Percentiles rank a stretch among this genome's conserved stretches.
Evolutionary conservation across 1,284 basidiomycete genomes (phyloP).

Genomic region (Leccinum fuscescens): DNA sequence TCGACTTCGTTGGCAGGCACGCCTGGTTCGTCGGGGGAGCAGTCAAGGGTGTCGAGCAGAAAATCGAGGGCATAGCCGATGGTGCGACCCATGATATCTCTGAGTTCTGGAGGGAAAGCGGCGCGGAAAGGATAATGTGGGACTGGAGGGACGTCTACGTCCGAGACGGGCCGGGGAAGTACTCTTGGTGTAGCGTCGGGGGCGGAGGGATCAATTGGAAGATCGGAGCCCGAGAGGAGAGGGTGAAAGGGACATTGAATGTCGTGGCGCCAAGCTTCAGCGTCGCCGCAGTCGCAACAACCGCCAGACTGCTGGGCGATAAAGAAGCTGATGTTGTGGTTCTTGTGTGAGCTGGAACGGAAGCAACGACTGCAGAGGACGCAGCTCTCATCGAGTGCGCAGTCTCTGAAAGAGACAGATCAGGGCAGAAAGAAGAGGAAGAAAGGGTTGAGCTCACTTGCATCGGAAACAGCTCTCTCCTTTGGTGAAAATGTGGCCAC

Average conservation of each 20-base stretch:
- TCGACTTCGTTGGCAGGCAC: too few species aligned
- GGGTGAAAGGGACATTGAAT: too few species aligned
- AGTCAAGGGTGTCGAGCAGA: constrained; percentile 81
- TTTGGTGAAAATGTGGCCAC: constrained; percentile 77
- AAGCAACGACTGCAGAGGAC: constrained; percentile 89
- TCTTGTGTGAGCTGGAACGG: constrained; percentile 76
- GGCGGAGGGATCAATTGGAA: too few species aligned
- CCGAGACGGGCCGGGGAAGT: constrained; percentile 1
- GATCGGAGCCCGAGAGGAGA: too few species aligned
- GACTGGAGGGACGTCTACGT: constrained; percentile 56
- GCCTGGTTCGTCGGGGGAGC: constrained; percentile 34
- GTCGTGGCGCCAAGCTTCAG: constrained; percentile 30
- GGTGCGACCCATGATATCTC: constrained; percentile 70
- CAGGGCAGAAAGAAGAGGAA: not conserved
- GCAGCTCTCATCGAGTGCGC: constrained; percentile 83
- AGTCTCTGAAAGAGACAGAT: constrained; percentile 59
- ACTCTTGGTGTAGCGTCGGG: too few species aligned
- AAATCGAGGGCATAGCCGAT: constrained; percentile 82
- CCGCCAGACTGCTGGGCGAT: constrained; percentile 88
- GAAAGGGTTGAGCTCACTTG: constrained; percentile 61
- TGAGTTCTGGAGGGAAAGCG: constrained; percentile 60
- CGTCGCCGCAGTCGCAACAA: constrained; percentile 91
- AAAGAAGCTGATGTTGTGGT: constrained; percentile 90
- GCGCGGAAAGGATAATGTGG: constrained; percentile 57
- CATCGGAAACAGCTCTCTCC: constrained; percentile 87